Evolutionary conservation across 2,329 filamentous ascomycete genomes (phyloP).

Genomic region (Paraconiothyrium sp.): DNA sequence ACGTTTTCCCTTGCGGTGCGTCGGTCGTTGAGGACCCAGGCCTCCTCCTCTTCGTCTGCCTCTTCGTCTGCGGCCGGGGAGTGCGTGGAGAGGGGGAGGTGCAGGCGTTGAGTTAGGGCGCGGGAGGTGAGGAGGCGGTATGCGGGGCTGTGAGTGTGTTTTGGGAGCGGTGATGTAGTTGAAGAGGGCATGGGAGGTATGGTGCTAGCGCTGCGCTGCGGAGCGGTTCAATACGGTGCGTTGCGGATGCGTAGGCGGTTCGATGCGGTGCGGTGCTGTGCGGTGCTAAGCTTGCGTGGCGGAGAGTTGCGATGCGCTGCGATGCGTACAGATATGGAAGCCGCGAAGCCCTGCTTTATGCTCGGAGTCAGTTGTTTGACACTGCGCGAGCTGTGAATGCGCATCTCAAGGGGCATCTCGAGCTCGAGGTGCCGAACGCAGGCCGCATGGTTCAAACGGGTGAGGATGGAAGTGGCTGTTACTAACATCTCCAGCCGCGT

Average conservation of each 20-base stretch:
- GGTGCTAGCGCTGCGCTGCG: too few species aligned
- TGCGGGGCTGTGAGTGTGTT: not conserved
- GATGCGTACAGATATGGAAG: not conserved
- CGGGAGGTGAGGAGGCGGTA: slow-evolving; percentile 33
- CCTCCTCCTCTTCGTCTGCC: not conserved
- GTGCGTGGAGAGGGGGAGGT: slow-evolving; percentile 15
- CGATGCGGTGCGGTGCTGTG: slow-evolving; percentile 2
- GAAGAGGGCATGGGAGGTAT: too few species aligned
- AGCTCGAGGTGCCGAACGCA: too few species aligned
- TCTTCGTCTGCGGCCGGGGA: not conserved
- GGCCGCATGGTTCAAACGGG: not conserved
- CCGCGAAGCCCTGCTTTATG: not conserved
- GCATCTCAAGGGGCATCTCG: not conserved
- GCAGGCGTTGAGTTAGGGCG: slow-evolving; percentile 27
- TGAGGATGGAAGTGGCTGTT: not conserved
- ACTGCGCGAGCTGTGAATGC: not conserved
- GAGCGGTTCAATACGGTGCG: too few species aligned
- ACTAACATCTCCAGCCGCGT: not conserved
- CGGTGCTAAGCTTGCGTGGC: not conserved
- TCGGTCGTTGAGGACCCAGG: not conserved
- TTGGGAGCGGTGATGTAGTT: too few species aligned
- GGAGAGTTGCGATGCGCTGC: not conserved
- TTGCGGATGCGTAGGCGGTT: not conserved
- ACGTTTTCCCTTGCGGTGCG: not conserved
- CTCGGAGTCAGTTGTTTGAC: not conserved